Percentiles rank a stretch among this genome's conserved stretches.
Conservation (phyloP, 495 filamentous ascomycete species). For the Lentithecium fluviatile region DNA sequence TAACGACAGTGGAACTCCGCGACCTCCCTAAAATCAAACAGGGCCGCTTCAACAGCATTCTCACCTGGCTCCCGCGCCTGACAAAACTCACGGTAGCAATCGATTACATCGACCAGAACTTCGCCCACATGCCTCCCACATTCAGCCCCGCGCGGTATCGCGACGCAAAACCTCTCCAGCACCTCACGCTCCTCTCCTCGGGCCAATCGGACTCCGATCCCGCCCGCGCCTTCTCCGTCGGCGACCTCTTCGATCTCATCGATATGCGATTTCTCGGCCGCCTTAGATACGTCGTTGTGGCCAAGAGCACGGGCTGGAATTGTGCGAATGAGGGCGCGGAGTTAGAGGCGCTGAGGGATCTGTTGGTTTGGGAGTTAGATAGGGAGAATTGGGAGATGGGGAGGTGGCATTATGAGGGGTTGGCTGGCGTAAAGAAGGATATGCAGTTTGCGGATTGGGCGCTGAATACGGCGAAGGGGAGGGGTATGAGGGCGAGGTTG, state of each 20-base stretch:
- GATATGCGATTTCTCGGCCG: slow-evolving; percentile 32
- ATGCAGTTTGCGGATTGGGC: slow-evolving; percentile 18
- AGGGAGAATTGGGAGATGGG: slow-evolving; percentile 31
- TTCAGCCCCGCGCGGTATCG: background rate
- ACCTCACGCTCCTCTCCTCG: slow-evolving; percentile 15
- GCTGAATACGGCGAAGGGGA: background rate
- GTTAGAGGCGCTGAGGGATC: slow-evolving; percentile 28
- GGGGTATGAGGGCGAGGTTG: slow-evolving; percentile 26
- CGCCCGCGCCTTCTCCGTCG: slow-evolving; percentile 8
- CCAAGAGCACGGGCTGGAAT: slow-evolving; percentile 33
- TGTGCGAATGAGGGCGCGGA: slow-evolving; percentile 11
- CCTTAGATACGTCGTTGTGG: slow-evolving; percentile 31
- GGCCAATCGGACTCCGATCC: slow-evolving; percentile 10
- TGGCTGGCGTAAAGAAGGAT: slow-evolving; percentile 3
- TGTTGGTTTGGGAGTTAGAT: slow-evolving; percentile 26
- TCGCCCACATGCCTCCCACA: slow-evolving; percentile 7
- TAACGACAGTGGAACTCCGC: slow-evolving; percentile 25
- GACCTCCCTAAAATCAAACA: slow-evolving; percentile 33
- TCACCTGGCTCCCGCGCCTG: slow-evolving; percentile 34
- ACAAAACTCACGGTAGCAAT: slow-evolving; percentile 34
- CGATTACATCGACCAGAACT: slow-evolving; percentile 37
- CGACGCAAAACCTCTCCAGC: slow-evolving; percentile 22
- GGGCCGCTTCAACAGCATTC: slow-evolving; percentile 31
- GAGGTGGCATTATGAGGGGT: slow-evolving; percentile 33
- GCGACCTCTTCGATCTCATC: slow-evolving; percentile 23